Conservation (phyloP, 768 basidiomycete genomes). For the Kwoniella dejecticola region DNA sequence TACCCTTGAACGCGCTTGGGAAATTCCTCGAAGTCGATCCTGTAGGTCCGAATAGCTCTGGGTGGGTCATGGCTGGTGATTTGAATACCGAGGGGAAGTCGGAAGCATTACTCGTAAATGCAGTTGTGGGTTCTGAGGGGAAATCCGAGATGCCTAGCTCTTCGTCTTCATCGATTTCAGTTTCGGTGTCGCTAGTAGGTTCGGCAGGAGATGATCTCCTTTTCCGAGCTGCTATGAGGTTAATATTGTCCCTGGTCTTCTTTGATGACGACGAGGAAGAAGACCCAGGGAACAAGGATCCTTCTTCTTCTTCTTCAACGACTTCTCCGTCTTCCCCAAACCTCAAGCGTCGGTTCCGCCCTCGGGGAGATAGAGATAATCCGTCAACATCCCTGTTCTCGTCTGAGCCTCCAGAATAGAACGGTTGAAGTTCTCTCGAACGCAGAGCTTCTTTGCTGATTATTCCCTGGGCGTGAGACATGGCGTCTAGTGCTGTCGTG, state of each 20-base stretch:
- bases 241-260: not conserved
- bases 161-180: slow-evolving; percentile 39
- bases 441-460: slow-evolving; percentile 24
- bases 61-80: slow-evolving; percentile 39
- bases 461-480: slow-evolving; percentile 22
- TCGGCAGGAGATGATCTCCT: slow-evolving; percentile 24
- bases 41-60: slow-evolving; percentile 32
- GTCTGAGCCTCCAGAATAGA: slow-evolving; percentile 14
- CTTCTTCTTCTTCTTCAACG: slow-evolving; percentile 27
- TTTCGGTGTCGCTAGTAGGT: slow-evolving; percentile 31
- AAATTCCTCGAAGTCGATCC: slow-evolving; percentile 10
- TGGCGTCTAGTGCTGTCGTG: slow-evolving; percentile 19
- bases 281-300: not conserved
- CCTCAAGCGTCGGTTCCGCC: slow-evolving; percentile 6
- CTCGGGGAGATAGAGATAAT: slow-evolving; percentile 7
- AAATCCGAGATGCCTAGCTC: slow-evolving; percentile 6
- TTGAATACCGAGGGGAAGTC: slow-evolving; percentile 49
- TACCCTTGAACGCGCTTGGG: slow-evolving; percentile 17
- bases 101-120: slow-evolving; percentile 24
- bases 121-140: not conserved
- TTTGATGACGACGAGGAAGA: not conserved
- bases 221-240: slow-evolving; percentile 16
- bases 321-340: slow-evolving; percentile 31
- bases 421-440: slow-evolving; percentile 24
- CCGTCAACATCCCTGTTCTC: slow-evolving; percentile 16